Percentiles rank a stretch among this genome's conserved stretches.
phyloP scores from a whole-genome alignment of 2,329 filamentous ascomycete genomes.

The Alternaria postmessia region DNA sequence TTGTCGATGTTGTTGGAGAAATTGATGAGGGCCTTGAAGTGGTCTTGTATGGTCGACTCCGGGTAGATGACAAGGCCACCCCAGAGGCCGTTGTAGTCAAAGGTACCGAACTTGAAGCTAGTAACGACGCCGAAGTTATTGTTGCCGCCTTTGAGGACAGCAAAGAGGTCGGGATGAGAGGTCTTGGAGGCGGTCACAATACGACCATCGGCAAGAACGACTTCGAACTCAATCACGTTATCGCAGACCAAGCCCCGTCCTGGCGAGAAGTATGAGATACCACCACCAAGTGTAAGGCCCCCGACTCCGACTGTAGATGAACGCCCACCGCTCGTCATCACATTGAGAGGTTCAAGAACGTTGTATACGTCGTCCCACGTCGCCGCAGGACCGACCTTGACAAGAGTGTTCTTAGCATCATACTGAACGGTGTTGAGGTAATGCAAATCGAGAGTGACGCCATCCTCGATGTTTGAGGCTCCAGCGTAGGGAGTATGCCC shows the following conservation, averaged over 20 bases:
- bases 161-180: slow-evolving; percentile 38
- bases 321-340: slow-evolving; percentile 36
- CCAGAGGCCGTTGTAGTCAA: slow-evolving; percentile 41
- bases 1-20: slow-evolving; percentile 30
- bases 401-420: slow-evolving; percentile 22
- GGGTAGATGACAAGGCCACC: slow-evolving; percentile 44
- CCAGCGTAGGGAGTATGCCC: slow-evolving; percentile 37
- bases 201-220: slow-evolving; percentile 44
- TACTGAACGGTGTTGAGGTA: slow-evolving; percentile 30
- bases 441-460: slow-evolving; percentile 39
- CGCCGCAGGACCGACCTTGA: slow-evolving; percentile 34
- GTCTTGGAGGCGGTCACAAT: slow-evolving; percentile 32
- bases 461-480: slow-evolving; percentile 38
- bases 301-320: slow-evolving; percentile 35
- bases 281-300: slow-evolving; percentile 38
- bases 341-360: slow-evolving; percentile 31
- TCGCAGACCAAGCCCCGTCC: slow-evolving; percentile 42
- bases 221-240: slow-evolving; percentile 41
- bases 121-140: slow-evolving; percentile 51
- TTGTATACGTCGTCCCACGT: slow-evolving; percentile 38
- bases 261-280: slow-evolving; percentile 41
- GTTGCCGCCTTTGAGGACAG: slow-evolving; percentile 44
- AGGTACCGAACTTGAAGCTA: slow-evolving; percentile 32
- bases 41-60: slow-evolving; percentile 22
- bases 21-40: slow-evolving; percentile 34